Percentiles rank a stretch among this genome's conserved stretches.
phyloP scores from a whole-genome alignment of 1,284 basidiomycete genomes.

The Papiliotrema terrestris region DNA sequence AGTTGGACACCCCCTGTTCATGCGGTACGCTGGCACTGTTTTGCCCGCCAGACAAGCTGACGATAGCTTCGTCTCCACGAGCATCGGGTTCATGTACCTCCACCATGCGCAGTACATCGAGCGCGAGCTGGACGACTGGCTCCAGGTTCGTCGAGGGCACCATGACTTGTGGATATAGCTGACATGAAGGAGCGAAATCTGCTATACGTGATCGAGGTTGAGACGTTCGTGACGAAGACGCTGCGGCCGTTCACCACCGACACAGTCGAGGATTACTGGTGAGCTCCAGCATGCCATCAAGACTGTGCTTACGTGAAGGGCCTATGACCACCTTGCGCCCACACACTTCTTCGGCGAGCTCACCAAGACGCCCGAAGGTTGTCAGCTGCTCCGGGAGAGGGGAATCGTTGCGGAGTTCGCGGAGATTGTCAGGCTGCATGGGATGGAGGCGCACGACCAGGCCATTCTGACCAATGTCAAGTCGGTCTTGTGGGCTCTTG shows the following conservation, averaged over 20 bases:
- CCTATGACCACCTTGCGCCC: slow-evolving; percentile 84
- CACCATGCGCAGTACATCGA: slow-evolving; percentile 90
- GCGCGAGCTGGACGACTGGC: slow-evolving; percentile 93
- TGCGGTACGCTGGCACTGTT: slow-evolving; percentile 60
- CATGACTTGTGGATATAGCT: background rate
- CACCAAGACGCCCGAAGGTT: slow-evolving; percentile 91
- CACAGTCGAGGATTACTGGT: slow-evolving; percentile 43
- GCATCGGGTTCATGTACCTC: slow-evolving; percentile 86
- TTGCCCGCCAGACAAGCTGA: background rate
- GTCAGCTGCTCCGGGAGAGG: slow-evolving; percentile 80
- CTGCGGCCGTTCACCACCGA: slow-evolving; percentile 39
- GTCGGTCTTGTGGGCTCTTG: slow-evolving; percentile 94
- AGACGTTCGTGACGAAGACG: slow-evolving; percentile 46
- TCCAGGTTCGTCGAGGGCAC: slow-evolving; percentile 60
- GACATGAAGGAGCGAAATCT: slow-evolving; percentile 42
- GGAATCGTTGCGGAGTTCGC: slow-evolving; percentile 90
- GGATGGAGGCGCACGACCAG: slow-evolving; percentile 74
- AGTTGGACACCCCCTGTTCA: slow-evolving; percentile 78
- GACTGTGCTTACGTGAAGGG: slow-evolving; percentile 10
- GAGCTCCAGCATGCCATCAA: background rate
- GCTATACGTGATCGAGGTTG: slow-evolving; percentile 47
- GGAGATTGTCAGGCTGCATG: slow-evolving; percentile 83
- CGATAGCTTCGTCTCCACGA: slow-evolving; percentile 86
- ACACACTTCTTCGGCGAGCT: slow-evolving; percentile 98
- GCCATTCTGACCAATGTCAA: slow-evolving; percentile 85